These are phyloP conservation scores for Ulvella scutata DNA, from an alignment of 139 green algal species.

Conservation along the genomic window DNA sequence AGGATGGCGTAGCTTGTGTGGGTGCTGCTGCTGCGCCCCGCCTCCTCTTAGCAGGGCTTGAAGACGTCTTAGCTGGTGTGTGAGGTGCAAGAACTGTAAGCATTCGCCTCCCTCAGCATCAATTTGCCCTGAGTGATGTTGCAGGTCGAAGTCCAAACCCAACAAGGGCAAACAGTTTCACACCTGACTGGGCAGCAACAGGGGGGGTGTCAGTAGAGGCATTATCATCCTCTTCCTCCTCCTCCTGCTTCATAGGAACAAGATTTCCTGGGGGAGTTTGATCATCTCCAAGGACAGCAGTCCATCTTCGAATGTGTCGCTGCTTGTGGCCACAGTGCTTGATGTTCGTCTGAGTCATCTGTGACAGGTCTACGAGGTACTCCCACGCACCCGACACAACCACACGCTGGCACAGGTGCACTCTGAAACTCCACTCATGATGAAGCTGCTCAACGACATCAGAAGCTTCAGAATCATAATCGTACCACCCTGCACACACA, in stretches of 20 bases:
- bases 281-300: background rate
- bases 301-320: conserved; percentile 6
- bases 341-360: conserved; percentile 6
- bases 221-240: background rate
- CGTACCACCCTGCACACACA: conserved; percentile 3
- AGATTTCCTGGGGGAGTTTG: background rate
- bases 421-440: conserved; percentile 5
- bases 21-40: no score
- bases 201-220: no score
- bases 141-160: no score
- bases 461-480: background rate
- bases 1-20: no score
- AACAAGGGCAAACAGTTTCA: no score
- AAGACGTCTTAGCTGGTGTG: no score
- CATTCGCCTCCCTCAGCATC: no score
- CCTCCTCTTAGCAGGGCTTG: no score
- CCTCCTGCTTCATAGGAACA: background rate
- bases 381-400: background rate
- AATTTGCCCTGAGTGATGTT: no score
- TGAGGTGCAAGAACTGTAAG: no score
- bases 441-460: conserved; percentile 6
- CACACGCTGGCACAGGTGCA: background rate
- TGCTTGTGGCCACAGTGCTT: background rate
- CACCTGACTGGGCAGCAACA: no score
- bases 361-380: background rate